Evolutionary conservation across 139 green algal species (phyloP).

Genomic region (Zygnema circumcarinatum): DNA sequence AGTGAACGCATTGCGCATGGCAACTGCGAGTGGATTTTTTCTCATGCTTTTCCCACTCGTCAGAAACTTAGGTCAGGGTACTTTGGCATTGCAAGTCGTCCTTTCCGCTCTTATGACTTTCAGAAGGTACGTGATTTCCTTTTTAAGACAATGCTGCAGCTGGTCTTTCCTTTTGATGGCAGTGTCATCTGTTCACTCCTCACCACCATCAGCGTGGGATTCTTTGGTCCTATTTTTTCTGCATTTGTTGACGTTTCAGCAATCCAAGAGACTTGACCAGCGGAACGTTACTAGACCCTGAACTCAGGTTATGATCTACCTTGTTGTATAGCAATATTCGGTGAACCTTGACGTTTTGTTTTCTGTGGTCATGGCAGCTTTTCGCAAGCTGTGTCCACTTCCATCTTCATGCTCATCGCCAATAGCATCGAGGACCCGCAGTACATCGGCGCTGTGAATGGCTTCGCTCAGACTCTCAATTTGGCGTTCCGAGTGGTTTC

Average conservation of each 20-base stretch:
- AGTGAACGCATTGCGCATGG: conserved; percentile 3
- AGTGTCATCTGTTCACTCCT: too few relatives aligned
- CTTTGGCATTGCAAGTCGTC: not conserved
- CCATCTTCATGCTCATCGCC: conserved; percentile 54
- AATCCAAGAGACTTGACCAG: too few relatives aligned
- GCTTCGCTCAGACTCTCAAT: conserved; percentile 33
- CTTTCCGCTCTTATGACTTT: not conserved
- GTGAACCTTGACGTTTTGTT: too few relatives aligned
- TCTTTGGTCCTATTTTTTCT: too few relatives aligned
- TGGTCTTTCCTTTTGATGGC: too few relatives aligned
- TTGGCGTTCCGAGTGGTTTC: conserved; percentile 16
- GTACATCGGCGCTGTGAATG: conserved; percentile 45
- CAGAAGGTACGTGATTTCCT: too few relatives aligned
- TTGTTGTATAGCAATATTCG: too few relatives aligned
- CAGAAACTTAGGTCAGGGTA: not conserved
- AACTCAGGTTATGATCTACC: too few relatives aligned
- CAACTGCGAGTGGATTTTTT: not conserved
- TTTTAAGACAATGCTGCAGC: too few relatives aligned
- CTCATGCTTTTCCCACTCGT: not conserved
- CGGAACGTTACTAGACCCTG: too few relatives aligned
- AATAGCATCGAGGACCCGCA: conserved; percentile 29
- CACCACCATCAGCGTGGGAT: too few relatives aligned
- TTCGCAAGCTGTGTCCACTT: conserved; percentile 25
- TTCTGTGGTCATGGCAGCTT: not conserved
- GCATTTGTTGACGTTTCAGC: too few relatives aligned